Evolutionary conservation across 139 green algal species (phyloP), one percentile per base, ranked within the genome.

Genomic region (Chlamydomonas asymmetrica): DNA sequence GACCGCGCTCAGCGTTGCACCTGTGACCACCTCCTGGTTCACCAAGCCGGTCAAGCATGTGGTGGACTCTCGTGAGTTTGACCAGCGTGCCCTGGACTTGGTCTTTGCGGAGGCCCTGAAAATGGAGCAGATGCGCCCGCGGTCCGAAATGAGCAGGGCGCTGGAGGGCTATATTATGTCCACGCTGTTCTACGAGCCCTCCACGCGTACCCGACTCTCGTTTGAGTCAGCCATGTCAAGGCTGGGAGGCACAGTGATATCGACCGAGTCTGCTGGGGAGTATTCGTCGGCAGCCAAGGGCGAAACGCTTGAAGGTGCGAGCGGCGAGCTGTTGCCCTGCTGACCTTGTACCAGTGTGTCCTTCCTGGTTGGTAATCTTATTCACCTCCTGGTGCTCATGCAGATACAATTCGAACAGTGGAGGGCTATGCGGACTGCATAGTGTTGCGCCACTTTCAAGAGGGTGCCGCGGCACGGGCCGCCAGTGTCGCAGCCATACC

Each of bases 111-210:
- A 94, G 68, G 90, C 94, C 13, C 61, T 85, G 22, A 77, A 90
- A 45, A 98, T 98, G 94, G 90, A 94, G 67, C 68, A 83, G 40
- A 70, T 90, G 3, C 59, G 75, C 32, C 88, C 87, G 1, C 76
- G 85, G 27, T 91, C 83, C 4, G 79, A 84, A 9, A 92, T 88
- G 41, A 81, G 88, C 0, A 77, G 77, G 25, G 75, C 94, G 78
- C 83, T 99, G 43, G 79, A 94, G 23, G 95, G 94, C 32, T 90
- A 90, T 69, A 85, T 98, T 10, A 99, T 99, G 96, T 91, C 94
- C 31, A 99, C 97, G 3, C 89, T 99, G 8, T 99, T 99, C 79
- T 99, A 99, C 81, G 97, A 99, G 88, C 97, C 97, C 18, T 99
- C 97, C 35, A 99, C 97, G 9, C 91, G 97, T 48, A 99, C 97